Percentiles rank a stretch among this genome's conserved stretches.
These are phyloP conservation scores for Saksenaea vasiformis DNA, from an alignment of 371 early-diverging fungal genomes.

Conservation along the genomic window DNA sequence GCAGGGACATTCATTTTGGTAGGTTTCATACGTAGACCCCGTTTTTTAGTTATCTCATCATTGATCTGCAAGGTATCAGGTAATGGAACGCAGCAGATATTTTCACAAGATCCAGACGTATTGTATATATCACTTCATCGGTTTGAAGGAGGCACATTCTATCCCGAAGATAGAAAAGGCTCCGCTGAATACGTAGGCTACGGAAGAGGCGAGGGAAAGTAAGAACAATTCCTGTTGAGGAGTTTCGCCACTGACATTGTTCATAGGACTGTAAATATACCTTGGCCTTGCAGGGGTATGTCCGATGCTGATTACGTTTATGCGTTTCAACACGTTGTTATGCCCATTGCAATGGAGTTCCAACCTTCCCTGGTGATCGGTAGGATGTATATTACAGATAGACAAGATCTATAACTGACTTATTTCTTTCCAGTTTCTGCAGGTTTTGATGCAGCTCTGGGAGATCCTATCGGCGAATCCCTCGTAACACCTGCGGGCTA, in stretches of 20 bases:
- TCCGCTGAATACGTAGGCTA: constrained; percentile 60
- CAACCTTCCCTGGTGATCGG: constrained; percentile 81
- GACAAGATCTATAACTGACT: neutral
- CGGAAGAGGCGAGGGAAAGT: constrained; percentile 67
- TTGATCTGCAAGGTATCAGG: constrained; percentile 35
- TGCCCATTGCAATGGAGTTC: constrained; percentile 87
- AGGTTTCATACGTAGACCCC: neutral
- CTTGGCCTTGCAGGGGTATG: constrained; percentile 80
- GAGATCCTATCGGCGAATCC: constrained; percentile 87
- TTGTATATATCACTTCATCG: constrained; percentile 88
- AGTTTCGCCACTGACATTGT: neutral
- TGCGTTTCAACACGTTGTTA: constrained; percentile 74
- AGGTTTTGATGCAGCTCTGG: constrained; percentile 90
- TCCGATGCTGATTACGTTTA: constrained; percentile 87
- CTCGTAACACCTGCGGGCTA: constrained; percentile 82
- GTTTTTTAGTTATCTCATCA: neutral
- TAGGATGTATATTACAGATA: constrained; percentile 20
- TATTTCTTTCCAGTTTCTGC: constrained; percentile 63
- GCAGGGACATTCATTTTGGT: constrained; percentile 92
- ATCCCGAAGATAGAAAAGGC: constrained; percentile 67
- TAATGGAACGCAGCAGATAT: constrained; percentile 88
- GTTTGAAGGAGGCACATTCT: constrained; percentile 77
- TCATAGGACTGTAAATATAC: constrained; percentile 82
- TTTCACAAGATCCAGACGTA: constrained; percentile 75
- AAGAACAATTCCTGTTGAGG: constrained; percentile 19